phyloP scores from a whole-genome alignment of 805 yeast species.

The Schwanniomyces polymorphus region DNA sequence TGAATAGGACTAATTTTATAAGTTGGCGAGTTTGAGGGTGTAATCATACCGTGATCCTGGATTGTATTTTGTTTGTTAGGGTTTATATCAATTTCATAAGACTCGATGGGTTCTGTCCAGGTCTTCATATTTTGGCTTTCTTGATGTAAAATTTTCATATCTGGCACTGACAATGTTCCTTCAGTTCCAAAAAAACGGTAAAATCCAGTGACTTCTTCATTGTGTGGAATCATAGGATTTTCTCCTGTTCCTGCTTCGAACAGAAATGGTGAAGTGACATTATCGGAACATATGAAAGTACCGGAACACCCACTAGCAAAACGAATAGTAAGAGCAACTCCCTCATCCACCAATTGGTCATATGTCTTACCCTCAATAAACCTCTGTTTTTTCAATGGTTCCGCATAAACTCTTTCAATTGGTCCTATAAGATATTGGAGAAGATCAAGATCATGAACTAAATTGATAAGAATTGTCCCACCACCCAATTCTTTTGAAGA shows the following conservation, averaged over 20 bases:
- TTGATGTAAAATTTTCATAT: conserved; percentile 38
- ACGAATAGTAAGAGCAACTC: conserved; percentile 38
- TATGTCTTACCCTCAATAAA: conserved; percentile 3
- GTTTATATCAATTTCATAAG: conserved; percentile 18
- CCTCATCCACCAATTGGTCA: conserved; percentile 35
- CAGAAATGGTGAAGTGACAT: conserved; percentile 39
- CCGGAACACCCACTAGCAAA: conserved; percentile 40
- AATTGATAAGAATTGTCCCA: conserved; percentile 39
- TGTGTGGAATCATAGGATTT: conserved; percentile 39
- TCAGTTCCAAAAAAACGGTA: conserved; percentile 39
- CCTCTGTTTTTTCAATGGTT: conserved; percentile 32
- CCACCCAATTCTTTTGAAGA: conserved; percentile 35
- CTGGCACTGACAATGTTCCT: conserved; percentile 43
- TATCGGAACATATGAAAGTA: conserved; percentile 42
- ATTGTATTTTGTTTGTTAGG: conserved; percentile 8
- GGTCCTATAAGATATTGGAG: conserved; percentile 42
- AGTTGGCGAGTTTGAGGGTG: conserved; percentile 34
- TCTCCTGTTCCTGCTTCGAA: conserved; percentile 46
- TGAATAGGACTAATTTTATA: conserved; percentile 20
- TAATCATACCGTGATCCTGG: conserved; percentile 13
- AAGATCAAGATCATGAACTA: conserved; percentile 43
- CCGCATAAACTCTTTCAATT: conserved; percentile 38
- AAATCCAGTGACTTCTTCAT: conserved; percentile 29
- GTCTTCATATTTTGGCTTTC: conserved; percentile 17
- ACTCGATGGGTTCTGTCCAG: conserved; percentile 27